A percentile compares a stretch with the other conserved stretches of the same genome.
Evolutionary conservation across 108 stramenopile genomes (phyloP).

Genomic region (Nitzschia putrida): DNA sequence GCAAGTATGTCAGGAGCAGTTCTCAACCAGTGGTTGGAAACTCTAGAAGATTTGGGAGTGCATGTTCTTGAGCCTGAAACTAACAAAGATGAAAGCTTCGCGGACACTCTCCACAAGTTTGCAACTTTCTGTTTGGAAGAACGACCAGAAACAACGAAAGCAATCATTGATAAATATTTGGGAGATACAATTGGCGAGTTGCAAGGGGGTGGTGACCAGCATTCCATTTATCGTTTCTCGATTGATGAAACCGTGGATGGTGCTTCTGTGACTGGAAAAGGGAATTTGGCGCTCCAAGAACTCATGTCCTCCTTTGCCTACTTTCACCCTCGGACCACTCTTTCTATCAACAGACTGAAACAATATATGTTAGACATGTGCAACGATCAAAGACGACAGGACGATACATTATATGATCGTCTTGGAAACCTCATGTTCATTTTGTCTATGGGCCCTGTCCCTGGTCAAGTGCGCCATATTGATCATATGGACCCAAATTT

Average conservation of each 20-base stretch:
- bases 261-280: conserved; percentile 8
- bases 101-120: conserved; percentile 45
- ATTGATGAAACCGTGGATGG: conserved; percentile 12
- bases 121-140: conserved; percentile 50
- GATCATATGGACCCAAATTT: conserved; percentile 66
- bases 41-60: conserved; percentile 43
- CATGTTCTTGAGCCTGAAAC: conserved; percentile 44
- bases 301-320: conserved; percentile 29
- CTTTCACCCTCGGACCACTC: conserved; percentile 29
- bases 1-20: no score
- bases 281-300: conserved; percentile 21
- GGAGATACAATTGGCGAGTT: conserved; percentile 37
- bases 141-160: conserved; percentile 36
- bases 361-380: conserved; percentile 66
- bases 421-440: conserved; percentile 73
- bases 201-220: conserved; percentile 54
- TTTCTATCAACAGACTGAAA: conserved; percentile 51
- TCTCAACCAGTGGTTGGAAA: neutral
- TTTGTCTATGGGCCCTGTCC: conserved; percentile 51
- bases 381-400: conserved; percentile 30
- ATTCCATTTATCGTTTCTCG: conserved; percentile 56
- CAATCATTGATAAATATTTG: conserved; percentile 53
- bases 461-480: conserved; percentile 68
- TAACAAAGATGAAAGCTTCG: conserved; percentile 39
- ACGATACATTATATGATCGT: conserved; percentile 17